A percentile compares a stretch with the other conserved stretches of the same genome.
Evolutionary conservation across 208 protist species (phyloP).

Genomic region (Crithidia bombi): DNA sequence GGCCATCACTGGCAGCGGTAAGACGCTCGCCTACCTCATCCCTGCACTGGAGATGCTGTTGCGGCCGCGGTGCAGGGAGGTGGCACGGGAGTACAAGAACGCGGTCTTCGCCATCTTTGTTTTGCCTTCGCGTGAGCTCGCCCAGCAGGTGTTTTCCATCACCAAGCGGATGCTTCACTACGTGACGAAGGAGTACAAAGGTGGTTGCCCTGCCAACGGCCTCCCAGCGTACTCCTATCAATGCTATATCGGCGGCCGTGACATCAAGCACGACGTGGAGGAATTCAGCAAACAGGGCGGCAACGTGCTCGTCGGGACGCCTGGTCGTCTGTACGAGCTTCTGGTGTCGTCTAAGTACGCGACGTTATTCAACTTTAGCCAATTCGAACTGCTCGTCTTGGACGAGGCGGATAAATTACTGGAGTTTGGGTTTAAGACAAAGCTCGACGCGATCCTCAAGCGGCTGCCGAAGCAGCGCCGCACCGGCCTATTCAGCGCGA

Average conservation of each 20-base stretch:
- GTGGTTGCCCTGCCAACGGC: conserved; percentile 32
- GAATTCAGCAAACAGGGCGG: conserved; percentile 81
- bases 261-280: conserved; percentile 79
- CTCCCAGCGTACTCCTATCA: conserved; percentile 80
- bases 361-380: conserved; percentile 70
- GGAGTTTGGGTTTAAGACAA: conserved; percentile 93
- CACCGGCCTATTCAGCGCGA: conserved; percentile 93
- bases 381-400: conserved; percentile 92
- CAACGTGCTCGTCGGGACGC: conserved; percentile 92
- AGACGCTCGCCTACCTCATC: conserved; percentile 94
- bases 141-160: conserved; percentile 92
- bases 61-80: conserved; percentile 53
- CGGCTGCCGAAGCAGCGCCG: conserved; percentile 91
- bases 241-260: conserved; percentile 92
- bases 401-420: conserved; percentile 95
- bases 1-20: conserved; percentile 94
- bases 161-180: conserved; percentile 79
- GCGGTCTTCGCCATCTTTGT: conserved; percentile 90
- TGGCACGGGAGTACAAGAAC: conserved; percentile 54
- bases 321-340: conserved; percentile 90
- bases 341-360: conserved; percentile 86
- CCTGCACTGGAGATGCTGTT: conserved; percentile 91
- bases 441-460: conserved; percentile 90
- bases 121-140: conserved; percentile 94
- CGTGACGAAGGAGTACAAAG: conserved; percentile 57